A percentile compares a stretch with the other conserved stretches of the same genome.
These are phyloP conservation scores for Carex arenaria DNA, from an alignment of 202 grass and related monocot genomes.

Conservation along the genomic window DNA sequence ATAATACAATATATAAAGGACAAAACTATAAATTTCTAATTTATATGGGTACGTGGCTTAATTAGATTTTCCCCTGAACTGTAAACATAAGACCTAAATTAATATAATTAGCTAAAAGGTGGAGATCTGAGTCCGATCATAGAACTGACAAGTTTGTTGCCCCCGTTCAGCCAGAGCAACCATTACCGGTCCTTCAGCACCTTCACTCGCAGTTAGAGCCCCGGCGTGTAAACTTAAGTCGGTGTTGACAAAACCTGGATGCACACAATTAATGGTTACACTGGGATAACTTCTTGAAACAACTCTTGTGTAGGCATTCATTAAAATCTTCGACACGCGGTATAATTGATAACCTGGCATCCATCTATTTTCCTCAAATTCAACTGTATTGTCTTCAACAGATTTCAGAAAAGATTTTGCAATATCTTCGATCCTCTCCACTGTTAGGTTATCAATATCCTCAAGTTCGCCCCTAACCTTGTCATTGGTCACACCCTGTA, in stretches of 20 bases:
- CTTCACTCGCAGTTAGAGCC: slow-evolving; percentile 1
- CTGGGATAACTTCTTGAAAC: slow-evolving; percentile 10
- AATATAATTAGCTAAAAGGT: background rate
- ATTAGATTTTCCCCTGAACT: no score
- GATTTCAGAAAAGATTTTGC: slow-evolving; percentile 19
- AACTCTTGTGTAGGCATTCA: slow-evolving; percentile 30
- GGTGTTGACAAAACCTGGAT: slow-evolving; percentile 22
- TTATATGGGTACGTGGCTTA: no score
- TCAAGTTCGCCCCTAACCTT: background rate
- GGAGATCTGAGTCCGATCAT: slow-evolving; percentile 17
- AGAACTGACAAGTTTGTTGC: slow-evolving; percentile 18
- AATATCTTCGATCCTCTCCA: slow-evolving; percentile 22
- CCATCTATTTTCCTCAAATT: background rate
- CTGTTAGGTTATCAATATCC: background rate
- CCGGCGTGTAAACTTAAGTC: slow-evolving; percentile 23
- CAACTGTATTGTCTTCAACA: background rate
- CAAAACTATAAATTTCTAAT: no score
- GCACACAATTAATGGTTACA: slow-evolving; percentile 21
- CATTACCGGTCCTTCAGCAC: slow-evolving; percentile 28
- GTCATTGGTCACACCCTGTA: background rate
- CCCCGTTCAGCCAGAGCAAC: slow-evolving; percentile 15
- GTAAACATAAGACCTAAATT: background rate
- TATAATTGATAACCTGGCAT: slow-evolving; percentile 4
- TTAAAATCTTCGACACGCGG: slow-evolving; percentile 22
- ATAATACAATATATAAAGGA: no score